A percentile compares a stretch with the other conserved stretches of the same genome.
These are phyloP conservation scores for Picocystis sp. DNA, from an alignment of 163 green algal species.

Conservation along the genomic window DNA sequence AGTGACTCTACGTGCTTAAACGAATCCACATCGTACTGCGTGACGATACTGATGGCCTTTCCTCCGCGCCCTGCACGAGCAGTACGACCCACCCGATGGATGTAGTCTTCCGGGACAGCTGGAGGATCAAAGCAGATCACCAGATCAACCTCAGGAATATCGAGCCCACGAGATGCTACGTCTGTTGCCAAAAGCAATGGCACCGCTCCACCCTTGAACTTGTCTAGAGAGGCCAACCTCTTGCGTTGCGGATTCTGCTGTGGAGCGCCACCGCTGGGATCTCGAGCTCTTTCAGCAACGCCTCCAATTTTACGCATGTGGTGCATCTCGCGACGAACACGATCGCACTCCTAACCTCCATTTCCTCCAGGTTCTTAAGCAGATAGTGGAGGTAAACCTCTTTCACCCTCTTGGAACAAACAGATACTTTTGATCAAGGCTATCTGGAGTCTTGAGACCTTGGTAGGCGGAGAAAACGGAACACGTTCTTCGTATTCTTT, in stretches of 20 bases:
- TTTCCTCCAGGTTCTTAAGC: constrained; percentile 16
- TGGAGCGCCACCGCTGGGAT: constrained; percentile 22
- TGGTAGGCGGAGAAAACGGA: constrained; percentile 45
- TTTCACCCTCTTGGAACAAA: constrained; percentile 60
- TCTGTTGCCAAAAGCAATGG: constrained; percentile 72
- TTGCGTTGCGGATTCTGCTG: constrained; percentile 43
- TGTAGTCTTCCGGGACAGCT: constrained; percentile 45
- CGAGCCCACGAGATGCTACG: constrained; percentile 68
- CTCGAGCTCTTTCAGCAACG: constrained; percentile 12
- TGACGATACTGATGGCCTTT: constrained; percentile 70
- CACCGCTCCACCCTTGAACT: constrained; percentile 19
- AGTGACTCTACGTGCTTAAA: constrained; percentile 61
- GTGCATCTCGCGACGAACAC: constrained; percentile 66
- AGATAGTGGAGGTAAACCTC: constrained; percentile 5
- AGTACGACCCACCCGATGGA: constrained; percentile 64
- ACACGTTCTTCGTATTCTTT: constrained; percentile 30
- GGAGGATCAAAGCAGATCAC: constrained; percentile 84
- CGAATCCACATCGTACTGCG: constrained; percentile 71
- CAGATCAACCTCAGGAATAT: constrained; percentile 80
- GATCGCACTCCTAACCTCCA: constrained; percentile 46
- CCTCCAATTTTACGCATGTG: constrained; percentile 43
- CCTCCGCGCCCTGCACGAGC: constrained; percentile 54
- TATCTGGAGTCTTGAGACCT: constrained; percentile 51
- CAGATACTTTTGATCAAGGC: constrained; percentile 64
- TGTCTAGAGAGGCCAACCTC: constrained; percentile 46